A percentile compares a stretch with the other conserved stretches of the same genome.
Evolutionary conservation across 371 early-diverging fungal species (phyloP).

Genomic region (Actinomucor elegans): DNA sequence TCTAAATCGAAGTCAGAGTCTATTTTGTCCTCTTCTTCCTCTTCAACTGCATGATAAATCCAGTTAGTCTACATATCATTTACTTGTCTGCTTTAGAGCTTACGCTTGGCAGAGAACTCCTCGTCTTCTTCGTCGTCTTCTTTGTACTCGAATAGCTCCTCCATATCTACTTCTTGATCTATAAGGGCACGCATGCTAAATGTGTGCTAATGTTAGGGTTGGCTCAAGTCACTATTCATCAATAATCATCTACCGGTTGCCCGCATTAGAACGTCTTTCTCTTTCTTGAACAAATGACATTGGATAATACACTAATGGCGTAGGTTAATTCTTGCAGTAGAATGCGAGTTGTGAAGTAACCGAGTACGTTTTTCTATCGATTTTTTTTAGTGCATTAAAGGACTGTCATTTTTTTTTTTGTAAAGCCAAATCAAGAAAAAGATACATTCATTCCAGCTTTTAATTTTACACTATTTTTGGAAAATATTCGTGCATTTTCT

Average conservation of each 20-base stretch:
- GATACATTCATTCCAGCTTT: too few relatives aligned
- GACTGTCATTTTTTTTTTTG: too few relatives aligned
- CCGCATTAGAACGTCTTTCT: slow-evolving; percentile 59
- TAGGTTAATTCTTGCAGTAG: too few relatives aligned
- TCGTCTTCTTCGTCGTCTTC: slow-evolving; percentile 60
- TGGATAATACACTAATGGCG: too few relatives aligned
- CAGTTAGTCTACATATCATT: not conserved
- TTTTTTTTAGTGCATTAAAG: too few relatives aligned
- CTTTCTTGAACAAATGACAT: slow-evolving; percentile 55
- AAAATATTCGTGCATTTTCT: too few relatives aligned
- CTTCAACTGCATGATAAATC: not conserved
- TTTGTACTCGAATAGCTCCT: slow-evolving; percentile 58
- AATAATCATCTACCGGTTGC: slow-evolving; percentile 48
- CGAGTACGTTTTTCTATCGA: too few relatives aligned
- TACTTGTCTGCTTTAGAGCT: not conserved
- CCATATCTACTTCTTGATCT: slow-evolving; percentile 61
- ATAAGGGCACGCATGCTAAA: slow-evolving; percentile 56
- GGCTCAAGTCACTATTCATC: not conserved
- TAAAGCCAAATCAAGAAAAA: too few relatives aligned
- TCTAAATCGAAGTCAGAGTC: slow-evolving; percentile 66
- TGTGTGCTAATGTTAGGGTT: not conserved
- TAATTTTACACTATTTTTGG: too few relatives aligned
- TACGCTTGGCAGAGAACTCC: slow-evolving; percentile 50
- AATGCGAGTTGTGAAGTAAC: too few relatives aligned
- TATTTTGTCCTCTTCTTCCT: slow-evolving; percentile 54